phyloP scores from a whole-genome alignment of 1,139 yeast species.

The Lodderomyces pseudojiufengensis region DNA sequence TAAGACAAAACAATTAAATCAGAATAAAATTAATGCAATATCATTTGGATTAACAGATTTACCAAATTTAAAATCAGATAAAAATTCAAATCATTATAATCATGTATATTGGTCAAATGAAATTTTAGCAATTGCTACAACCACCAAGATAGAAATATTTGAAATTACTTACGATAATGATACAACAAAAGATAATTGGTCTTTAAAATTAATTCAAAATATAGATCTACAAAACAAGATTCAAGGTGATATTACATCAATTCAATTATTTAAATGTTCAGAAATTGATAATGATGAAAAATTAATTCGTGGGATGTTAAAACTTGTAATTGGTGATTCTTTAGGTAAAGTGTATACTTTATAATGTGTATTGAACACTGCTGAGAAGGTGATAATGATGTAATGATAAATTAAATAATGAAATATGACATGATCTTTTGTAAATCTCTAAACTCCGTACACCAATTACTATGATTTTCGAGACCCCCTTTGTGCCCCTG shows the following conservation, averaged over 20 bases:
- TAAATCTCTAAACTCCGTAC: too few species aligned
- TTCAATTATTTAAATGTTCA: constrained; percentile 29
- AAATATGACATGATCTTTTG: too few species aligned
- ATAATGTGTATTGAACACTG: too few species aligned
- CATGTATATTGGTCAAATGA: constrained; percentile 43
- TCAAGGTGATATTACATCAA: constrained; percentile 23
- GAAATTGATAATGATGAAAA: constrained; percentile 36
- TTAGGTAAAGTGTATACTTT: constrained; percentile 34
- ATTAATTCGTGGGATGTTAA: constrained; percentile 31
- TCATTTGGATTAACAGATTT: constrained; percentile 33
- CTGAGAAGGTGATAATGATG: too few species aligned
- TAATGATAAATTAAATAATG: too few species aligned
- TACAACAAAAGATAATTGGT: too few species aligned
- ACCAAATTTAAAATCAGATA: constrained; percentile 25
- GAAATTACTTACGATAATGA: constrained; percentile 28
- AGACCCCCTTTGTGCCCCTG: too few species aligned
- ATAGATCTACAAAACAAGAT: constrained; percentile 15
- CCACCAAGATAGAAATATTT: constrained; percentile 21
- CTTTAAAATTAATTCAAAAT: constrained; percentile 16
- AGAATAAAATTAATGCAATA: constrained; percentile 17
- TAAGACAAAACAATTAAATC: constrained; percentile 12
- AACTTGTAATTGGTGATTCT: constrained; percentile 36
- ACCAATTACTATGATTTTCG: too few species aligned
- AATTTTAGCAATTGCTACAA: constrained; percentile 25
- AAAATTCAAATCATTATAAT: constrained; percentile 20